phyloP scores from a whole-genome alignment of 2,329 filamentous ascomycete species.

The Talaromyces sp. region DNA sequence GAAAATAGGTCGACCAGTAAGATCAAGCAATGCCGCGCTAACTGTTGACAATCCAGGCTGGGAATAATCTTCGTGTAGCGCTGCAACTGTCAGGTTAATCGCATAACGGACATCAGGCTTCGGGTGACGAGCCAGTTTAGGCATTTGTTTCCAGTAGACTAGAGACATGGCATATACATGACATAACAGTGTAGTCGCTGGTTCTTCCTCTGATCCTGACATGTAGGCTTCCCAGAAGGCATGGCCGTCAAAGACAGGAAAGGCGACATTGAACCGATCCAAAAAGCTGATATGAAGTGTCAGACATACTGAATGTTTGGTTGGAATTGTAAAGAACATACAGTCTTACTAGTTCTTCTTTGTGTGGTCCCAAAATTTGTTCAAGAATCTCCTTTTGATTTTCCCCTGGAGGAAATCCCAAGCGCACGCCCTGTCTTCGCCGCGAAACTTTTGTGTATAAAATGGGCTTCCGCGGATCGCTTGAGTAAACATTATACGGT shows the following conservation, averaged over 20 bases:
- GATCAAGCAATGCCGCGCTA: constrained; percentile 52
- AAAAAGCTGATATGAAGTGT: constrained; percentile 43
- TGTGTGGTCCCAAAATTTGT: constrained; percentile 53
- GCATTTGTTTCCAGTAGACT: constrained; percentile 52
- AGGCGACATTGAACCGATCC: constrained; percentile 52
- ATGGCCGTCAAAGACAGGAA: constrained; percentile 54
- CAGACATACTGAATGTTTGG: not conserved
- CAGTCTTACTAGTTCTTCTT: constrained; percentile 46
- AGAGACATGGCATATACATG: constrained; percentile 54
- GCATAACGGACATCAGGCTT: constrained; percentile 55
- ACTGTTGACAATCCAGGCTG: constrained; percentile 55
- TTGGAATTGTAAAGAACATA: constrained; percentile 34
- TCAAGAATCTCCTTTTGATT: constrained; percentile 53
- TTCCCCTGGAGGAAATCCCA: constrained; percentile 36
- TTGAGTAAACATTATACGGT: constrained; percentile 47
- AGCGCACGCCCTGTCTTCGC: constrained; percentile 42
- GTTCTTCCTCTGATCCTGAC: constrained; percentile 40
- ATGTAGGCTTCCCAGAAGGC: constrained; percentile 47
- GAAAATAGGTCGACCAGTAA: constrained; percentile 55
- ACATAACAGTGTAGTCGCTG: constrained; percentile 52
- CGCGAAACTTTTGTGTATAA: constrained; percentile 46
- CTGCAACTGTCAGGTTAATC: constrained; percentile 57
- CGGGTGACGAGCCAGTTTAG: constrained; percentile 39
- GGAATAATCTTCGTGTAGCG: constrained; percentile 54
- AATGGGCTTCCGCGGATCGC: constrained; percentile 40